Conservation (phyloP, 2,329 filamentous ascomycete genomes). For the Ilyonectria robusta region DNA sequence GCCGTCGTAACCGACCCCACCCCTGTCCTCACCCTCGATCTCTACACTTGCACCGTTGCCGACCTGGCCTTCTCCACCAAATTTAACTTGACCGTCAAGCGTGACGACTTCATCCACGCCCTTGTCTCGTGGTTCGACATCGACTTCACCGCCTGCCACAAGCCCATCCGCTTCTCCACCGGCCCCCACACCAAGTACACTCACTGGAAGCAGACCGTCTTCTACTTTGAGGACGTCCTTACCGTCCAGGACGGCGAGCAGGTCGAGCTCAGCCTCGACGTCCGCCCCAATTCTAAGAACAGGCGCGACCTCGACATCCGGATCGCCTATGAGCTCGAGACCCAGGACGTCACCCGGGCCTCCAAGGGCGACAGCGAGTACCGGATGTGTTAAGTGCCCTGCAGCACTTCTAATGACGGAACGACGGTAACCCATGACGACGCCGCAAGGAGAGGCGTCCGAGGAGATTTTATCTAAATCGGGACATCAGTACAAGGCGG, state of each 20-base stretch:
- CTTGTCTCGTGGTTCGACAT: slow-evolving; percentile 99
- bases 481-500: slow-evolving; percentile 41
- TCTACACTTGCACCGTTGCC: slow-evolving; percentile 87
- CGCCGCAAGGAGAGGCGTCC: slow-evolving; percentile 10
- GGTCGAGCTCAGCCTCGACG: slow-evolving; percentile 80
- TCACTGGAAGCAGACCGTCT: slow-evolving; percentile 99
- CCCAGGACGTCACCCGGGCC: slow-evolving; percentile 78
- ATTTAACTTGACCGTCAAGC: slow-evolving; percentile 82
- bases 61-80: slow-evolving; percentile 88
- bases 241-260: slow-evolving; percentile 91
- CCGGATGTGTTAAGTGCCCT: slow-evolving; percentile 75
- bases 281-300: slow-evolving; percentile 94
- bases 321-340: slow-evolving; percentile 85
- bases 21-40: slow-evolving; percentile 87
- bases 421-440: slow-evolving; percentile 28
- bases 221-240: slow-evolving; percentile 94
- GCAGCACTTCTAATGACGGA: slow-evolving; percentile 44
- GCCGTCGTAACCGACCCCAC: slow-evolving; percentile 95
- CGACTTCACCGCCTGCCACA: slow-evolving; percentile 98
- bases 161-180: slow-evolving; percentile 96
- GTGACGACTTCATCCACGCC: slow-evolving; percentile 96
- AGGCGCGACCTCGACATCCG: slow-evolving; percentile 93
- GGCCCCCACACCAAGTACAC: slow-evolving; percentile 99
- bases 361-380: slow-evolving; percentile 82
- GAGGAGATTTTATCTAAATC: slow-evolving; percentile 36